Conservation (phyloP, 352 stramenopile genomes). For the Phytophthora sojae region DNA sequence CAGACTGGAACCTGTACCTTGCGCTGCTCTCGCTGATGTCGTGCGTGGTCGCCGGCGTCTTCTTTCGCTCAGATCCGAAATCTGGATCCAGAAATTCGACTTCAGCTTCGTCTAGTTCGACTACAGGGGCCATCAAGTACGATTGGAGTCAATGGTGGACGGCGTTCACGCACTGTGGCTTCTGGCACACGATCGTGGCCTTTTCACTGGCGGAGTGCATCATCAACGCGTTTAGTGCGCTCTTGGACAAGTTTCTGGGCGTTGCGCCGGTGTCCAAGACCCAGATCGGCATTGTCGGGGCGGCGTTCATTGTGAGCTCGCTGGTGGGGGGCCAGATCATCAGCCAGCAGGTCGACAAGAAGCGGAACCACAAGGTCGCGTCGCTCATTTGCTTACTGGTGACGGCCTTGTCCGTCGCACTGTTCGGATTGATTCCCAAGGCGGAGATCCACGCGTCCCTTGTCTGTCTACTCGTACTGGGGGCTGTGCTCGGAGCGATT, state of each 20-base stretch:
- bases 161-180: slow-evolving; percentile 63
- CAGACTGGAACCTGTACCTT: slow-evolving; percentile 49
- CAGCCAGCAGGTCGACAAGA: slow-evolving; percentile 62
- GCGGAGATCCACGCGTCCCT: slow-evolving; percentile 34
- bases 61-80: slow-evolving; percentile 55
- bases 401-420: slow-evolving; percentile 40
- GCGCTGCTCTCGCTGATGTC: slow-evolving; percentile 37
- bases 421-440: slow-evolving; percentile 54
- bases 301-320: slow-evolving; percentile 74
- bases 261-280: slow-evolving; percentile 56
- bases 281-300: slow-evolving; percentile 67
- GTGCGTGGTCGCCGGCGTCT: slow-evolving; percentile 24
- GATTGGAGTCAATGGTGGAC: slow-evolving; percentile 44
- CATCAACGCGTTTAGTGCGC: slow-evolving; percentile 67
- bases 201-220: slow-evolving; percentile 74
- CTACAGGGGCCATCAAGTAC: neutral
- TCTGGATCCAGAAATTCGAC: neutral
- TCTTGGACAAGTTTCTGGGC: slow-evolving; percentile 70
- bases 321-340: slow-evolving; percentile 70
- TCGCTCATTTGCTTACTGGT: slow-evolving; percentile 56
- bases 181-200: slow-evolving; percentile 61
- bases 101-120: neutral
- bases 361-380: slow-evolving; percentile 57
- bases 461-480: slow-evolving; percentile 53
- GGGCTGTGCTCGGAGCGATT: slow-evolving; percentile 63